Conservation (phyloP, 768 basidiomycete genomes). For the Podaxis sp. region DNA sequence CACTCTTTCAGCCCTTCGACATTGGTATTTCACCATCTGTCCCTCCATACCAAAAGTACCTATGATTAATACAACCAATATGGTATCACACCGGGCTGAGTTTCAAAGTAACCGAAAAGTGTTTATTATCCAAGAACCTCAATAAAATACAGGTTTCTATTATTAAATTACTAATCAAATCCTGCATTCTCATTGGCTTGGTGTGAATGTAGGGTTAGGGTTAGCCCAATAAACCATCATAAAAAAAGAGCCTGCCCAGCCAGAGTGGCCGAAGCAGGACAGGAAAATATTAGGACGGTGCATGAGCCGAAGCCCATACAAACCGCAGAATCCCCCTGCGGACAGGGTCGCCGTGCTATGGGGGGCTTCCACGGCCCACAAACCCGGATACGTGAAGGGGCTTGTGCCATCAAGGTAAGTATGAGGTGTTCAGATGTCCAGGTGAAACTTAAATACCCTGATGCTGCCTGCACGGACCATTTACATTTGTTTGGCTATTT, state of each 20-base stretch:
- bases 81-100: no score
- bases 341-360: slow-evolving; percentile 65
- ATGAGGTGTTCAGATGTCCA: slow-evolving; percentile 31
- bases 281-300: slow-evolving; percentile 77
- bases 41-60: no score
- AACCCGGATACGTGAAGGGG: slow-evolving; percentile 45
- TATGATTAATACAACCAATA: no score
- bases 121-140: neutral
- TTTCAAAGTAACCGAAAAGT: no score
- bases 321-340: slow-evolving; percentile 49
- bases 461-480: slow-evolving; percentile 30
- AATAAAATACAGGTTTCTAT: neutral
- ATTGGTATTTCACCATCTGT: no score
- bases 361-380: slow-evolving; percentile 47
- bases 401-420: slow-evolving; percentile 57
- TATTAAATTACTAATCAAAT: neutral
- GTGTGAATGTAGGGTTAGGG: slow-evolving; percentile 40
- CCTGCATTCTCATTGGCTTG: neutral
- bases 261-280: slow-evolving; percentile 63
- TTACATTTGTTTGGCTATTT: slow-evolving; percentile 1
- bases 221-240: slow-evolving; percentile 27
- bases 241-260: slow-evolving; percentile 48
- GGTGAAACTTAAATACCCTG: slow-evolving; percentile 21
- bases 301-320: slow-evolving; percentile 71
- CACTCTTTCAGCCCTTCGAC: neutral